phyloP scores from a whole-genome alignment of 495 filamentous ascomycete genomes.

The Neurospora africana region DNA sequence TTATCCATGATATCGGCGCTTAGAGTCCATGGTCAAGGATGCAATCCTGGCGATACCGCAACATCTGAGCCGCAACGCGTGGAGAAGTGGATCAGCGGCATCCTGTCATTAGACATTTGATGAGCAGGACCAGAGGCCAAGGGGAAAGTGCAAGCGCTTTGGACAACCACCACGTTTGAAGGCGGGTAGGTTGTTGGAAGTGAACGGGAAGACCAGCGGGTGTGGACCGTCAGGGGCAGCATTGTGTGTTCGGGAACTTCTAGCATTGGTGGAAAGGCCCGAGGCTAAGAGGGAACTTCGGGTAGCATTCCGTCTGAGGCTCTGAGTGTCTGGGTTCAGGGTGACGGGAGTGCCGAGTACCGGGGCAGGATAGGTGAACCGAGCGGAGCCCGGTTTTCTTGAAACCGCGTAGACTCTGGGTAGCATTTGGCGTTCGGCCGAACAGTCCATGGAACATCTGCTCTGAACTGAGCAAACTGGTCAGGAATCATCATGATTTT shows the following conservation, averaged over 20 bases:
- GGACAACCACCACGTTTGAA: not conserved
- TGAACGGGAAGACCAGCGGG: not conserved
- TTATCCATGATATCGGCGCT: conserved; percentile 1
- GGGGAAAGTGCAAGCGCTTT: not conserved
- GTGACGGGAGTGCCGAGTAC: not conserved
- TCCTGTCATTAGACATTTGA: not conserved
- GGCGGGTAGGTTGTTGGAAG: not conserved
- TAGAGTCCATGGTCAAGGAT: not conserved
- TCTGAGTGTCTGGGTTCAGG: not conserved
- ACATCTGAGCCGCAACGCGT: conserved; percentile 1
- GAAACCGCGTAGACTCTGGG: not conserved
- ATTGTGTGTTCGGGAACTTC: not conserved
- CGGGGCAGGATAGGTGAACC: not conserved
- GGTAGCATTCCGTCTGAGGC: not conserved
- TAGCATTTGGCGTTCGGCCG: not conserved
- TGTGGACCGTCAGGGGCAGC: not conserved
- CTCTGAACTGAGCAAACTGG: not conserved
- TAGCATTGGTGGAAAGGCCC: not conserved
- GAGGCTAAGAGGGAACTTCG: not conserved
- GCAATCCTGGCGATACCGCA: not conserved
- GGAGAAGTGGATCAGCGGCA: conserved; percentile 5
- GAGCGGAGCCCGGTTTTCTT: not conserved
- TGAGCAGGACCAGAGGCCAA: not conserved
- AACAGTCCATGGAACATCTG: not conserved
- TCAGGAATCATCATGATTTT: not conserved